Percentiles rank a stretch among this genome's conserved stretches.
phyloP scores from a whole-genome alignment of 371 early-diverging fungal genomes.

The Phascolomyces articulosus region DNA sequence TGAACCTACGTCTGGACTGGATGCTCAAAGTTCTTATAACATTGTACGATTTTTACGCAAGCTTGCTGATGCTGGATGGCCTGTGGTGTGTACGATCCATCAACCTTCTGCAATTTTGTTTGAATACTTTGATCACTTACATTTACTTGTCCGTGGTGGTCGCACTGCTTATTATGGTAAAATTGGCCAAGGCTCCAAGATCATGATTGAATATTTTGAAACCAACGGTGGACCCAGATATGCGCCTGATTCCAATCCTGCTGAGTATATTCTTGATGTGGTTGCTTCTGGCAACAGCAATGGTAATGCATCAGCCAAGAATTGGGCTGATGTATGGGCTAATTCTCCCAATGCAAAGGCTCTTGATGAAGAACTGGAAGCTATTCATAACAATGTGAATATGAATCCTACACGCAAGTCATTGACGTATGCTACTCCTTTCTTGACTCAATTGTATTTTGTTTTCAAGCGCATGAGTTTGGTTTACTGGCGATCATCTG shows the following conservation, averaged over 20 bases:
- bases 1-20: constrained; percentile 79
- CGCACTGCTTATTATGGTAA: constrained; percentile 60
- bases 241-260: constrained; percentile 58
- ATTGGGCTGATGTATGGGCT: constrained; percentile 62
- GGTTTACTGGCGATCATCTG: constrained; percentile 57
- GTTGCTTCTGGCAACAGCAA: constrained; percentile 40
- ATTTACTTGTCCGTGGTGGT: constrained; percentile 69
- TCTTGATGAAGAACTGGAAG: constrained; percentile 25
- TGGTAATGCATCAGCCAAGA: constrained; percentile 17
- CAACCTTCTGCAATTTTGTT: constrained; percentile 68
- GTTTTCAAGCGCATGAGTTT: constrained; percentile 53
- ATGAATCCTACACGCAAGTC: constrained; percentile 19
- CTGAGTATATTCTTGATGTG: constrained; percentile 66
- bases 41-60: constrained; percentile 66
- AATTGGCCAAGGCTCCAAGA: constrained; percentile 52
- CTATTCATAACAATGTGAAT: constrained; percentile 21
- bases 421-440: constrained; percentile 30
- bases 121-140: constrained; percentile 63
- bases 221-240: constrained; percentile 54
- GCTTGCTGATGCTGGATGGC: constrained; percentile 60
- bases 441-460: constrained; percentile 36
- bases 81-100: constrained; percentile 65
- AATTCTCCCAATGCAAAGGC: constrained; percentile 32
- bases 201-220: constrained; percentile 63
- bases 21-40: constrained; percentile 66